Evolutionary conservation across 345 rosid species (phyloP).

Genomic region (Dipteronia dyeriana): DNA sequence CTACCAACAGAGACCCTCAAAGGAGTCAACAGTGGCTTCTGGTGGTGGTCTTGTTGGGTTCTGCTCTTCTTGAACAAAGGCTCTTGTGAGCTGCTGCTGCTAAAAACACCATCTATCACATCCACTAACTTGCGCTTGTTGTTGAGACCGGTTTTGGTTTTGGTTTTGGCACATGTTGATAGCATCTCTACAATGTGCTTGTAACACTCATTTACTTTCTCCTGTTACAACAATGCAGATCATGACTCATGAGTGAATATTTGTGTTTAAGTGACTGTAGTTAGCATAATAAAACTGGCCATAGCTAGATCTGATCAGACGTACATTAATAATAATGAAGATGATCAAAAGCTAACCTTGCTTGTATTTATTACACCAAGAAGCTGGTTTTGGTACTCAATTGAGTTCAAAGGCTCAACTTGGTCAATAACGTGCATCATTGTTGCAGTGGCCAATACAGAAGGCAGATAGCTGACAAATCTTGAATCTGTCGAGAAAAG

Average conservation of each 20-base stretch:
- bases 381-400: constrained; percentile 56
- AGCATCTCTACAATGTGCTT: constrained; percentile 46
- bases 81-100: constrained; percentile 29
- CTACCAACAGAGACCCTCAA: constrained; percentile 44
- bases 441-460: constrained; percentile 81
- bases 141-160: neutral
- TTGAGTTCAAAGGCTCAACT: constrained; percentile 51
- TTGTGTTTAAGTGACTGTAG: constrained; percentile 2
- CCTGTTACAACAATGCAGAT: constrained; percentile 48
- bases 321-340: neutral
- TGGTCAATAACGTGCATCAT: constrained; percentile 72
- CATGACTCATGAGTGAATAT: constrained; percentile 23
- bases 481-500: constrained; percentile 55
- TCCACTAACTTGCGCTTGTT: constrained; percentile 68
- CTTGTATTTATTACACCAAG: constrained; percentile 54
- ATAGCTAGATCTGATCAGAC: neutral
- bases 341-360: constrained; percentile 41
- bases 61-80: constrained; percentile 59
- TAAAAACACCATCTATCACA: constrained; percentile 57
- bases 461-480: constrained; percentile 67
- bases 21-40: constrained; percentile 24
- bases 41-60: constrained; percentile 26
- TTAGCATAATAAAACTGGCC: no score
- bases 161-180: constrained; percentile 6
- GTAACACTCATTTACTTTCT: constrained; percentile 52